Evolutionary conservation across 2,329 filamentous ascomycete genomes (phyloP), one percentile per base, ranked within the genome.

Genomic region (Ophiostoma ips): DNA sequence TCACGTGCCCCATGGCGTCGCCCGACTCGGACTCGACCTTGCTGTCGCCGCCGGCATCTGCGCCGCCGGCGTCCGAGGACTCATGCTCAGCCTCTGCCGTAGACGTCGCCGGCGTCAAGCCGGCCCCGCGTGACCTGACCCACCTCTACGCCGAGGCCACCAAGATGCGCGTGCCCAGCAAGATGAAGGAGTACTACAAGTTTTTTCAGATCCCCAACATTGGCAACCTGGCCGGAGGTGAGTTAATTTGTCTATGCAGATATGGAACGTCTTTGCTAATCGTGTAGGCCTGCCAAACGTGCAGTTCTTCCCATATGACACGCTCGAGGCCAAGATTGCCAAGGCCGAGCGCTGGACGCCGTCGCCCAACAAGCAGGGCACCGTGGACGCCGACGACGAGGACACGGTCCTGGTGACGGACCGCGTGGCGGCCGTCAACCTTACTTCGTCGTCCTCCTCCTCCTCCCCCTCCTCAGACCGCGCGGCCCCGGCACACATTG

Each of bases 271-370:
- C 7, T 9, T 9, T 7, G 24, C 49, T 19, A 50, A 34, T 12
- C 3, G 5, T n/a, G 9, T 21, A 89, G 86, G 87, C 53, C 76
- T 94, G 19, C 89, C 89, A 15, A 83, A 92, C 64, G 72, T 82
- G 36, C 75, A 76, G 52, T 87, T 87, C 67, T 95, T 95, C 61
- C 89, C 89, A 9, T 95, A 84, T 65, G 88, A 95, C 59, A 92
- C 87, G 1, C 78, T 95, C 55, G 87, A 94, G 66, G 86, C 88
- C 37, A 80, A 83, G 56, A 78, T 83, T 54, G 86, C 87, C 31
- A 76, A 77, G 54, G 81, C 87, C 8, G 71, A 83, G 55, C 77
- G 88, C 64, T 92, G 84, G 73, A 72, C 76, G 33, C 83, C 83
- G 1, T 81, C 81, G 11, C 76, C 79, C 35, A 84, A 83, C 62